phyloP scores from a whole-genome alignment of 2,329 filamentous ascomycete species.

The Botrytis deweyae region DNA sequence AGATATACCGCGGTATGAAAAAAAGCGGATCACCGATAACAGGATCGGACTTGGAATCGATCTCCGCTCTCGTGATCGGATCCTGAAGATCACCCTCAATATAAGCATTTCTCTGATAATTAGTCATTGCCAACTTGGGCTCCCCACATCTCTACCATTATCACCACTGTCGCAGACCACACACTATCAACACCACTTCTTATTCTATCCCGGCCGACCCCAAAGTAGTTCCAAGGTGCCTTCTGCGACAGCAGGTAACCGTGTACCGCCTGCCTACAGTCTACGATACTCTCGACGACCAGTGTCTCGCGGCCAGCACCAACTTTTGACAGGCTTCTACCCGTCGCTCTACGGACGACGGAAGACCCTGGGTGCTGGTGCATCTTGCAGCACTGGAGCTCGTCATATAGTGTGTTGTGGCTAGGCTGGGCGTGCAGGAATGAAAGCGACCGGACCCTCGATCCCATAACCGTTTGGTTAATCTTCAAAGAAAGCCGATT shows the following conservation, averaged over 20 bases:
- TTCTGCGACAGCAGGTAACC: not conserved
- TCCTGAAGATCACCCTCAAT: too few relatives aligned
- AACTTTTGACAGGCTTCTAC: slow-evolving; percentile 15
- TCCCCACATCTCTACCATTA: not conserved
- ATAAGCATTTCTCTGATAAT: too few relatives aligned
- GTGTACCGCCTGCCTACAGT: slow-evolving; percentile 8
- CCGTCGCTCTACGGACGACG: slow-evolving; percentile 9
- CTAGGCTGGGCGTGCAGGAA: slow-evolving; percentile 9
- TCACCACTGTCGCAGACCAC: slow-evolving; percentile 7
- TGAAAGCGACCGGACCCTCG: slow-evolving; percentile 7
- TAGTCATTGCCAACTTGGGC: not conserved
- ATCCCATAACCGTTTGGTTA: not conserved
- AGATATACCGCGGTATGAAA: too few relatives aligned
- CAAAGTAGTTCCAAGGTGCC: slow-evolving; percentile 9
- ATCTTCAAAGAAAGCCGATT: slow-evolving; percentile 4
- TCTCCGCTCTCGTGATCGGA: too few relatives aligned
- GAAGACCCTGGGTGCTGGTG: slow-evolving; percentile 6
- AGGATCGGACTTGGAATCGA: too few relatives aligned
- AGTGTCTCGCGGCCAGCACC: slow-evolving; percentile 13
- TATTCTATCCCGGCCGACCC: slow-evolving; percentile 2
- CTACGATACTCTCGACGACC: slow-evolving; percentile 8
- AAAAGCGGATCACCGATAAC: too few relatives aligned
- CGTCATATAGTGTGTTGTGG: slow-evolving; percentile 8
- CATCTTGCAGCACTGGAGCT: slow-evolving; percentile 11
- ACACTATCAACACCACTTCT: not conserved